Evolutionary conservation across 768 basidiomycete genomes (phyloP).

Genomic region (Auricularia sp.): DNA sequence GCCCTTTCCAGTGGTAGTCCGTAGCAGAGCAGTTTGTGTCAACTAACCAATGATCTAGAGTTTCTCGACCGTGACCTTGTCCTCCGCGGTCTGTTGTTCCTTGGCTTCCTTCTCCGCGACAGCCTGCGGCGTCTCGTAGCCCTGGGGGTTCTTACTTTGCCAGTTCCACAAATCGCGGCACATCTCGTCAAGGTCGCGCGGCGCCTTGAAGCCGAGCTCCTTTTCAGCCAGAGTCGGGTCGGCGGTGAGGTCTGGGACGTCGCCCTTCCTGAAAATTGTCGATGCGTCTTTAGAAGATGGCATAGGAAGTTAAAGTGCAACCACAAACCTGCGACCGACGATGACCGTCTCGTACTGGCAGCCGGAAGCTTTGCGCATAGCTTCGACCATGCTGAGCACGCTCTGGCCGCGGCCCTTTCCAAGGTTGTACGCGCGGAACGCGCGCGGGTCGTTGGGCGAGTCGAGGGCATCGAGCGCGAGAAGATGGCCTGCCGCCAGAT

Average conservation of each 20-base stretch:
- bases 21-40: neutral
- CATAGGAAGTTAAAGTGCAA: too few relatives aligned
- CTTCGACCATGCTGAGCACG: slow-evolving; percentile 88
- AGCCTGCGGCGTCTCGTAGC: slow-evolving; percentile 30
- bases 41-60: neutral
- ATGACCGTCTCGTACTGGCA: slow-evolving; percentile 84
- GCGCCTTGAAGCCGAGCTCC: slow-evolving; percentile 88
- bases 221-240: slow-evolving; percentile 84
- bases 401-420: slow-evolving; percentile 88
- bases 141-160: slow-evolving; percentile 86
- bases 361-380: slow-evolving; percentile 87
- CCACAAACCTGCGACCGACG: slow-evolving; percentile 74
- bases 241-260: slow-evolving; percentile 94
- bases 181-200: slow-evolving; percentile 77
- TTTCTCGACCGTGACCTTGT: neutral
- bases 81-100: neutral
- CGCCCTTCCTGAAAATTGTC: slow-evolving; percentile 35
- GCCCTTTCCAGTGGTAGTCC: neutral
- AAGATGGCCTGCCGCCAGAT: slow-evolving; percentile 89
- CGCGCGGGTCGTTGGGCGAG: slow-evolving; percentile 40
- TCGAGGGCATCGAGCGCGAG: slow-evolving; percentile 79
- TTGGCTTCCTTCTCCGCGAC: neutral
- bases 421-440: slow-evolving; percentile 91
- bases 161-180: slow-evolving; percentile 98
- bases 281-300: too few relatives aligned